Evolutionary conservation across 2,329 filamentous ascomycete species (phyloP).

Genomic region (Epichloe brachyelytri): DNA sequence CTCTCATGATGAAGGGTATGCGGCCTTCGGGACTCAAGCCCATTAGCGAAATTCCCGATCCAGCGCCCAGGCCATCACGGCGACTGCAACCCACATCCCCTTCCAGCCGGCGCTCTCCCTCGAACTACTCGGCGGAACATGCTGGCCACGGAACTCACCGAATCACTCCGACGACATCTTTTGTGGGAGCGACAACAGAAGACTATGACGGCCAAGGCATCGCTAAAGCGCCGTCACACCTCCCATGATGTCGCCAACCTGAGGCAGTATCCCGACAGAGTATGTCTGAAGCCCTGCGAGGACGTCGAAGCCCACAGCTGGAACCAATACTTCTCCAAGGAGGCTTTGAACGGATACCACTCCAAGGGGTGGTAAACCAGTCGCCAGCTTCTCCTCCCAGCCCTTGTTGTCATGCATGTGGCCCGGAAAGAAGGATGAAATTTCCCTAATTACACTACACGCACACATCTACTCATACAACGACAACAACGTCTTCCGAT

Average conservation of each 20-base stretch:
- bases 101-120: constrained; percentile 75
- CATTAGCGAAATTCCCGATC: constrained; percentile 52
- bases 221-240: constrained; percentile 80
- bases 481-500: no score
- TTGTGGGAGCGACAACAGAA: constrained; percentile 94
- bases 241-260: constrained; percentile 84
- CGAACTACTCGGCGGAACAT: constrained; percentile 89
- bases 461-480: no score
- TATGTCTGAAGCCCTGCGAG: constrained; percentile 45
- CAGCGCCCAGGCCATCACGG: constrained; percentile 62
- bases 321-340: constrained; percentile 78
- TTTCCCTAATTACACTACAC: no score
- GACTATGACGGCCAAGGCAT: constrained; percentile 75
- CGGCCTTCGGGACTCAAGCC: constrained; percentile 36
- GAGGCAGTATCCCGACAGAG: constrained; percentile 62
- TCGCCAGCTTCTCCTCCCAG: neutral
- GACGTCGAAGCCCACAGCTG: constrained; percentile 59
- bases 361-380: constrained; percentile 28
- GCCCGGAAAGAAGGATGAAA: no score
- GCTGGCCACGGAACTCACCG: constrained; percentile 87
- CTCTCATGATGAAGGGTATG: constrained; percentile 50
- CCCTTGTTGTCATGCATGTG: neutral
- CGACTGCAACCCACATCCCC: constrained; percentile 48
- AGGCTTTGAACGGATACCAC: constrained; percentile 42
- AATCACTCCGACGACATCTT: constrained; percentile 80